These are phyloP conservation scores for Chalara sp. DNA, from an alignment of 2,329 filamentous ascomycete species.

Conservation along the genomic window DNA sequence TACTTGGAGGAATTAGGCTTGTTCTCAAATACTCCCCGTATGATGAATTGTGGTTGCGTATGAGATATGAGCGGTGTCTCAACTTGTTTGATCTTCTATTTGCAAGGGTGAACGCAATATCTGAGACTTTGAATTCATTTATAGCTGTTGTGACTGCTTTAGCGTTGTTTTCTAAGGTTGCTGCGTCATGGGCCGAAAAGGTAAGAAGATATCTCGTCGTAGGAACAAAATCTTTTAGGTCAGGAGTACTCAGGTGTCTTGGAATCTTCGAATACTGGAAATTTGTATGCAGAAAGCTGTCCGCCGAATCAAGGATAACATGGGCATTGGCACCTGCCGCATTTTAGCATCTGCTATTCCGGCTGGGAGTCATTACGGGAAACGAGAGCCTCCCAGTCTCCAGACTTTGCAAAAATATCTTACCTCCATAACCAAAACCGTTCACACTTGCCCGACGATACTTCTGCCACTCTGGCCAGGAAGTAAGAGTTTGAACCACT, in stretches of 20 bases:
- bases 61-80: background rate
- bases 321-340: background rate
- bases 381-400: too few species aligned
- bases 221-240: background rate
- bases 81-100: background rate
- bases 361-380: too few species aligned
- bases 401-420: background rate
- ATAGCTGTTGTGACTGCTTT: background rate
- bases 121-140: background rate
- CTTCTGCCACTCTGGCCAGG: background rate
- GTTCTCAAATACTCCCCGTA: background rate
- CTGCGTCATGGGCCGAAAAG: background rate
- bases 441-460: background rate
- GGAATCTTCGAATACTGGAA: background rate
- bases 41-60: background rate
- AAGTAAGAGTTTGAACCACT: background rate
- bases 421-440: background rate
- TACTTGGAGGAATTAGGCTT: background rate
- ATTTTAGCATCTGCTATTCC: background rate
- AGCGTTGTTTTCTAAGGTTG: background rate
- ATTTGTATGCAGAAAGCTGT: background rate
- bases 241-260: background rate
- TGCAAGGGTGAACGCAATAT: background rate
- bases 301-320: background rate
- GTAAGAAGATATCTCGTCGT: background rate